Evolutionary conservation across 306 rosid genomes (phyloP).

Genomic region (Malus fusca): DNA sequence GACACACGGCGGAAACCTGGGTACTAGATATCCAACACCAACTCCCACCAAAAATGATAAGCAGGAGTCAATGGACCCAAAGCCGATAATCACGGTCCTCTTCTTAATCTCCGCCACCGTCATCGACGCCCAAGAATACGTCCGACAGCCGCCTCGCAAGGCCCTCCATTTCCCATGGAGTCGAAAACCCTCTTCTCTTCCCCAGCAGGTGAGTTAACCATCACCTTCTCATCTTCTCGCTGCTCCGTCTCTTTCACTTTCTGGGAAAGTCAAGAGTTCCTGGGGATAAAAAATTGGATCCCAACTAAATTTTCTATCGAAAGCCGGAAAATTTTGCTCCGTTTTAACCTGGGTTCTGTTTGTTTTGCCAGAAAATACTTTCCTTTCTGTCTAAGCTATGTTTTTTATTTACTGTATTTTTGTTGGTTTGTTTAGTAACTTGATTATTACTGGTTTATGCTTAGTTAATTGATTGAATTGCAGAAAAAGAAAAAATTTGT

Average conservation of each 20-base stretch:
- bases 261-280: neutral
- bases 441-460: neutral
- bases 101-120: slow-evolving; percentile 25
- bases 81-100: slow-evolving; percentile 14
- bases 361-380: neutral
- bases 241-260: slow-evolving; percentile 1
- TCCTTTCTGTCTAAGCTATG: neutral
- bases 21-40: neutral
- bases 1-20: neutral
- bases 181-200: slow-evolving; percentile 36
- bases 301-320: neutral
- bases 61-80: slow-evolving; percentile 30
- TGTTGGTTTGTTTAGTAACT: neutral
- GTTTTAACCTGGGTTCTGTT: slow-evolving; percentile 9
- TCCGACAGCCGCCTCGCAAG: slow-evolving; percentile 76
- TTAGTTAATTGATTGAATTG: neutral
- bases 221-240: neutral
- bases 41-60: neutral
- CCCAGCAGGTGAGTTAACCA: slow-evolving; percentile 53
- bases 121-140: slow-evolving; percentile 32
- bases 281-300: neutral
- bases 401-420: neutral
- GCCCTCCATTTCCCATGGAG: slow-evolving; percentile 53
- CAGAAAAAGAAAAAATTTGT: neutral
- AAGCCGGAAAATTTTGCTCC: neutral